Base-by-base conservation (phyloP, 2,329 filamentous ascomycete species). In the Didymella lethalis region DNA sequence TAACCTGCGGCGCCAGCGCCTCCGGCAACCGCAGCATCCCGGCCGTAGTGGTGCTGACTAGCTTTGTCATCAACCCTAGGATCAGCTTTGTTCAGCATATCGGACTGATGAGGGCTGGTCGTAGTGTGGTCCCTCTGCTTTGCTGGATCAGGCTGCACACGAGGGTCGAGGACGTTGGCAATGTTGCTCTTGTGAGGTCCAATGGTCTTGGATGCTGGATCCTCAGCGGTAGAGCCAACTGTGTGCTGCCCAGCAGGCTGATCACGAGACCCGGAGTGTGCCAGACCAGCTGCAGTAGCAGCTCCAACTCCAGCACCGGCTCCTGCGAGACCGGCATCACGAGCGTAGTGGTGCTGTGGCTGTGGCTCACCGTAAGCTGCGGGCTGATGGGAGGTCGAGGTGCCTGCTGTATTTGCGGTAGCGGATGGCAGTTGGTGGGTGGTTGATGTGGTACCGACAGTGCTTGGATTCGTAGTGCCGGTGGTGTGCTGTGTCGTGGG, bases 101-200 rank as follows among this genome's bases (percentile, higher is more conserved):
- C 66, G 3, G 67, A 69, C 8, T 71, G 53, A 29, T 74, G 68
- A 5, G 68, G 68, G 7, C 71, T 73, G 20, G 66, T 62, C 0
- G 70, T 73, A 8, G 61, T 64, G 51, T 68, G 62, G 6, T 50
- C 63, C 52, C 71, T 75, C 50, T 72, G 67, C 56, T 72, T 69
- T 32, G 65, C 59, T 11, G 69, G 70, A 31, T 75, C 66, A 20
- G 73, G 70, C 34, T 70, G 57, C 6, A 74, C 71, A n/a, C 71
- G 60, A 7, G 71, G 70, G 32, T 75, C 74, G 10, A 73, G 7
- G 12, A 74, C 62, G 40, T 75, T 76, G 3, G 69, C 71, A 41
- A 75, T 54, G 51, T 74, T 75, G 64, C 68, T 72, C 28, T 61
- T 59, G 52, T 75, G 73, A 11, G 72, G 72, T 2, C 71, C 73